A percentile compares a stretch with the other conserved stretches of the same genome.
Conservation (phyloP, 768 basidiomycete species). For the Agaricus sinodeliciosus region DNA sequence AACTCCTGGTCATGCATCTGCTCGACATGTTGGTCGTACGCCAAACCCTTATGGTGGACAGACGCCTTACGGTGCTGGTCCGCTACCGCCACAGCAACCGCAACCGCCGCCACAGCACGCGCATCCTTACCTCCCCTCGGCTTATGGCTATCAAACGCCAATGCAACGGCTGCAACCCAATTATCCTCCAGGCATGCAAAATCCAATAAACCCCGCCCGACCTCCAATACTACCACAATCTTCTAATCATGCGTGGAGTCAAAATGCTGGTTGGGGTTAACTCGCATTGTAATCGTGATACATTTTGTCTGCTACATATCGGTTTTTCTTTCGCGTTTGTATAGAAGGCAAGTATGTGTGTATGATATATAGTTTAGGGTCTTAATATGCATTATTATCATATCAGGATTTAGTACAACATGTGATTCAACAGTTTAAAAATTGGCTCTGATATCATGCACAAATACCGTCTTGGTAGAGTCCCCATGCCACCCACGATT, state of each 20-base stretch:
- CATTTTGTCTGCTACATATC: not conserved
- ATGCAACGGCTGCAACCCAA: slow-evolving; percentile 31
- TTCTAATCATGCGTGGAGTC: slow-evolving; percentile 19
- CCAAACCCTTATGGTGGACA: slow-evolving; percentile 71
- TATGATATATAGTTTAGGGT: slow-evolving; percentile 7
- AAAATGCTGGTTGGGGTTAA: slow-evolving; percentile 17
- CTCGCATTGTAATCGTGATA: not conserved
- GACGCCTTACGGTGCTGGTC: slow-evolving; percentile 32
- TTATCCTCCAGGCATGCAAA: slow-evolving; percentile 32
- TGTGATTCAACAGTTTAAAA: not conserved
- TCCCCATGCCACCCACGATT: slow-evolving; percentile 94
- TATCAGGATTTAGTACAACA: not conserved
- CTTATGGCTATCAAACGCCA: slow-evolving; percentile 48
- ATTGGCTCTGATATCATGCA: slow-evolving; percentile 74
- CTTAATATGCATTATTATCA: slow-evolving; percentile 10
- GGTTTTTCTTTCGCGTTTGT: not conserved
- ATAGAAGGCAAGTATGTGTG: slow-evolving; percentile 1
- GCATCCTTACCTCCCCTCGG: slow-evolving; percentile 20
- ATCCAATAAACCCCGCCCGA: slow-evolving; percentile 62
- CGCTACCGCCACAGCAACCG: slow-evolving; percentile 21
- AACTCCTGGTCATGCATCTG: slow-evolving; percentile 79
- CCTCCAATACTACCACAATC: slow-evolving; percentile 54
- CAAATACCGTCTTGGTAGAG: slow-evolving; percentile 82
- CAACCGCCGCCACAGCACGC: slow-evolving; percentile 21
- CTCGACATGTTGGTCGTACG: slow-evolving; percentile 66